Base-by-base conservation (phyloP, 768 basidiomycete genomes). In the Rhodotorula graminis region DNA sequence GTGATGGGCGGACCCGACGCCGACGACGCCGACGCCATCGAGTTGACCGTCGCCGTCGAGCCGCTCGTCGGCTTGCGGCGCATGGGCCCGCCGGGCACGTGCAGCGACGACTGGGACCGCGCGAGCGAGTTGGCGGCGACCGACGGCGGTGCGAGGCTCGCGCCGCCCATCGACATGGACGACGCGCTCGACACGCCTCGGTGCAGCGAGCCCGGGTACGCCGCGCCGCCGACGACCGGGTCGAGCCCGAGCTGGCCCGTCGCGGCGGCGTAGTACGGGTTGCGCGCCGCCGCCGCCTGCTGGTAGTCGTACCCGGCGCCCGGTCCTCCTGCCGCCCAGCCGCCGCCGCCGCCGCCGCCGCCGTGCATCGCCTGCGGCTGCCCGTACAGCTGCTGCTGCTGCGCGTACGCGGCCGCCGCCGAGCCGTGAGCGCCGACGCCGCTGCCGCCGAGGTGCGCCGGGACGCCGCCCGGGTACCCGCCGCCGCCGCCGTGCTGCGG, bases 1-100 rank as follows among this genome's bases (percentile, higher is more conserved):
- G 79, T 73, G 71, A 77, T 77, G 55, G 77, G 72, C 21, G 67
- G 76, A 1, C 74, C 74, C 25, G 69, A 70, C n/a, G 74, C 70
- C 23, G 44, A 46, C 44, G 44, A 46, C 44, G 37, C 37, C 37
- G 37, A 37, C 37, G 37, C 57, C 1, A 56, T 56, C 15, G 58
- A 47, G 16, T 40, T 59, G 37, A 42, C 58, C 58, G 58, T 40
- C 37, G 61, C 27, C 29, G 68, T 63, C 25, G 64, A 49, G 3
- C 59, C 61, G 0, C 57, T 27, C 50, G 73, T 71, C 50, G 59
- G 46, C 33, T 71, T 71, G 16, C 70, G 65, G 12, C 70, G 58
- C 63, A 71, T 65, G n/a, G 53, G 27, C 1, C 69, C 73, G 40
- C 69, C 73, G 23, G 70, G 69, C 12, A 75, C 46, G 60, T 71